Evolutionary conservation across 257 asterid genomes (phyloP).

Genomic region (Solanum clarkiae): DNA sequence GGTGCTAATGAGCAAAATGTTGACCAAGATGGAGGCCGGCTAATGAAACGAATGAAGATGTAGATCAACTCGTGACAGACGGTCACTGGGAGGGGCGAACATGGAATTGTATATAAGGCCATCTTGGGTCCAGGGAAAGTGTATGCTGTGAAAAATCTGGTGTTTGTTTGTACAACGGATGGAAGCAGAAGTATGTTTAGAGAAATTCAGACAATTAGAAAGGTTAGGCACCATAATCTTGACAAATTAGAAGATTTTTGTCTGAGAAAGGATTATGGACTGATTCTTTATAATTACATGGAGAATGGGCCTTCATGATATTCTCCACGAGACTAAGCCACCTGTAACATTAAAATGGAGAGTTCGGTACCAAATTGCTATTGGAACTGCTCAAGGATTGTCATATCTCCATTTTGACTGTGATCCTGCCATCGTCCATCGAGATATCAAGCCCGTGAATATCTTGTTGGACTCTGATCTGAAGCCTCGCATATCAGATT

Average conservation of each 20-base stretch:
- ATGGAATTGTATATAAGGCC: slow-evolving; percentile 67
- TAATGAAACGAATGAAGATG: too few species aligned
- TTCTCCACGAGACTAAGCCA: slow-evolving; percentile 34
- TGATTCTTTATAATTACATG: slow-evolving; percentile 57
- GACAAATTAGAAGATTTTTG: slow-evolving; percentile 55
- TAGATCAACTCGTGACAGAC: too few species aligned
- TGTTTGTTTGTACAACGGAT: background rate
- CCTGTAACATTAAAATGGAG: slow-evolving; percentile 41
- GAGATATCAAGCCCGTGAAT: slow-evolving; percentile 71
- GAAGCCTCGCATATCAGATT: slow-evolving; percentile 79
- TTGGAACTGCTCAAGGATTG: slow-evolving; percentile 69
- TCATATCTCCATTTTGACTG: slow-evolving; percentile 79
- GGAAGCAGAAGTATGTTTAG: slow-evolving; percentile 37
- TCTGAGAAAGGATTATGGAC: slow-evolving; percentile 59
- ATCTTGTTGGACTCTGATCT: slow-evolving; percentile 58
- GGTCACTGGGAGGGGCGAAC: slow-evolving; percentile 64
- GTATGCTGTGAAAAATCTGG: too few species aligned
- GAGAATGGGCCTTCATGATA: slow-evolving; percentile 59
- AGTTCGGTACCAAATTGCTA: slow-evolving; percentile 43
- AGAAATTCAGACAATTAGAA: too few species aligned
- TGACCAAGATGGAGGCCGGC: too few species aligned
- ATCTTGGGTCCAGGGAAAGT: background rate
- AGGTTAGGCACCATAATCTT: slow-evolving; percentile 55
- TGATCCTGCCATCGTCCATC: slow-evolving; percentile 63
- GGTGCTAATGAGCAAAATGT: too few species aligned